Conservation (phyloP, 2,329 filamentous ascomycete species). For the Ceratocystis lukuohia region DNA sequence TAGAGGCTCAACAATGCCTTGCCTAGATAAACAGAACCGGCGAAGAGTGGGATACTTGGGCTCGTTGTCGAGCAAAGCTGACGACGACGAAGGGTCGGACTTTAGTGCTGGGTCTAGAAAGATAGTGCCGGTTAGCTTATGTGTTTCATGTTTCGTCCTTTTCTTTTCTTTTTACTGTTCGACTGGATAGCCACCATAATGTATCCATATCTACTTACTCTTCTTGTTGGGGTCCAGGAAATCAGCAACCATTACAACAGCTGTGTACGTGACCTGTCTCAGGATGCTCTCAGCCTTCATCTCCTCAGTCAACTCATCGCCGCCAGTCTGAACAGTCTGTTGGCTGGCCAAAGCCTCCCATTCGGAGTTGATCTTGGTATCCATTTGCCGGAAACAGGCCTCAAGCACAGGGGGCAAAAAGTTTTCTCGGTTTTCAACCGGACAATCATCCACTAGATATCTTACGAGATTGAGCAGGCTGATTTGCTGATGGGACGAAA, state of each 20-base stretch:
- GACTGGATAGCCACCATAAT: too few relatives aligned
- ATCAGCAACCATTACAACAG: conserved; percentile 81
- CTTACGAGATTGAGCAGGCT: conserved; percentile 82
- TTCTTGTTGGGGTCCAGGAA: conserved; percentile 63
- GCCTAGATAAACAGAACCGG: conserved; percentile 68
- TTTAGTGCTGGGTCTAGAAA: conserved; percentile 13
- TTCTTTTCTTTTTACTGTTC: too few relatives aligned
- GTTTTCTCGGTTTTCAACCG: conserved; percentile 57
- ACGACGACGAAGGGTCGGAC: neutral
- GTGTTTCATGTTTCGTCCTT: neutral
- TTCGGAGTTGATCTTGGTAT: conserved; percentile 72
- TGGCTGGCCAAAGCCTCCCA: conserved; percentile 65
- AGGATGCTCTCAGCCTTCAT: conserved; percentile 98
- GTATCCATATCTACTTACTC: conserved; percentile 34
- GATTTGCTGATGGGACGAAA: conserved; percentile 87
- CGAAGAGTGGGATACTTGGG: conserved; percentile 46
- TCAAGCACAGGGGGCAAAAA: conserved; percentile 78
- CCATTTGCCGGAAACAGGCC: conserved; percentile 72
- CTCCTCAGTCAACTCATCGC: conserved; percentile 76
- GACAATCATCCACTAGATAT: conserved; percentile 84
- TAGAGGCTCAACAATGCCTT: conserved; percentile 70
- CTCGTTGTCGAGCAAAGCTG: conserved; percentile 6
- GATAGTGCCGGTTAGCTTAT: neutral
- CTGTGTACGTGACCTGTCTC: conserved; percentile 80
- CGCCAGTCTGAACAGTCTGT: conserved; percentile 48